Conservation (phyloP, 148 eudicot genomes). For the Arctostaphylos glauca region DNA sequence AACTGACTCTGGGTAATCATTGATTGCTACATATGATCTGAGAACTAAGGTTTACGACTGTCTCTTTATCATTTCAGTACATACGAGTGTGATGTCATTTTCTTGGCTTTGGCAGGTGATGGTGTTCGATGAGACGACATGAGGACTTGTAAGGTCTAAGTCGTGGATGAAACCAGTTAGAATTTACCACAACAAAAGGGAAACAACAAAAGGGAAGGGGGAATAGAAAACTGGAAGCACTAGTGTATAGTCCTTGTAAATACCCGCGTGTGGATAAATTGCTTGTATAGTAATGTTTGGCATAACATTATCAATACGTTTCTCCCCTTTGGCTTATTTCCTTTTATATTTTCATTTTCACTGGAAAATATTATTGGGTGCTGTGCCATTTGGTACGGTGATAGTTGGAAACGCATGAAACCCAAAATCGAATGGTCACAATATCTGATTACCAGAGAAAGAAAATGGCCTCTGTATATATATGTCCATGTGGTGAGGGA, state of each 20-base stretch:
- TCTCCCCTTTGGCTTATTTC: background rate
- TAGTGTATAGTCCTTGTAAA: constrained; percentile 2
- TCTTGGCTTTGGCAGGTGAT: constrained; percentile 49
- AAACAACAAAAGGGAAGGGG: background rate
- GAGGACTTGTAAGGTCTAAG: constrained; percentile 10
- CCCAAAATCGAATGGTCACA: background rate
- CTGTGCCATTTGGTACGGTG: background rate
- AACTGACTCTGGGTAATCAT: background rate
- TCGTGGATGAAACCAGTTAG: constrained; percentile 23
- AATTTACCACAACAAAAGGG: background rate
- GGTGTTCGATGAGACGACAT: constrained; percentile 73
- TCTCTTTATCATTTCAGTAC: background rate
- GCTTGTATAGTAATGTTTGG: background rate
- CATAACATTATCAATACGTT: background rate
- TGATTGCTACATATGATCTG: background rate
- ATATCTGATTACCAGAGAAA: background rate
- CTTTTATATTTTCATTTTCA: background rate
- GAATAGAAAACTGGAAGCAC: background rate
- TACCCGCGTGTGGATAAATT: background rate
- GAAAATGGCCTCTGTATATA: background rate
- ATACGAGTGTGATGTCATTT: background rate
- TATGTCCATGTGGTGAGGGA: background rate
- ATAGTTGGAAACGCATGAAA: background rate
- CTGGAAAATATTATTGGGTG: background rate
- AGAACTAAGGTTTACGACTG: background rate